Conservation (phyloP, 2,329 filamentous ascomycete species). For the Cercospora canescens region DNA sequence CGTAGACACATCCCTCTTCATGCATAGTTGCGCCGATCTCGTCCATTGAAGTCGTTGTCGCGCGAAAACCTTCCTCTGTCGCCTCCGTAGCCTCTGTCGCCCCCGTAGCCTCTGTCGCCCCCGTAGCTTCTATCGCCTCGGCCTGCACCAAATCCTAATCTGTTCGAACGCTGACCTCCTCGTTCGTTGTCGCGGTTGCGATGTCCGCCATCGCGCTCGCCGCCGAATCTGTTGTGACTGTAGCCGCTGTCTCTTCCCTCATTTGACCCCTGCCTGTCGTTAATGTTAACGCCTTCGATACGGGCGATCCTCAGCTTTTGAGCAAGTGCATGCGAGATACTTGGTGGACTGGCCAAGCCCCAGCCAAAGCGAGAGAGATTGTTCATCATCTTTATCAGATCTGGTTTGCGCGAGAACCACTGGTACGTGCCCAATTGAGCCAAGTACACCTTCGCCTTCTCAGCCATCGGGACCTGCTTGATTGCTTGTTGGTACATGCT, state of each 20-base stretch:
- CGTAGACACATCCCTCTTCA: not conserved
- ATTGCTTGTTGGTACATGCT: slow-evolving; percentile 44
- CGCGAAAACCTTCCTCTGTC: not conserved
- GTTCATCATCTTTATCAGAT: slow-evolving; percentile 55
- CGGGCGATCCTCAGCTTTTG: slow-evolving; percentile 30
- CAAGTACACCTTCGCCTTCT: slow-evolving; percentile 55
- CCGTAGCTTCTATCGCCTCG: not conserved
- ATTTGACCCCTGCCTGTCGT: not conserved
- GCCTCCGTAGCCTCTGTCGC: not conserved
- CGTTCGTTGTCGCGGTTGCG: not conserved
- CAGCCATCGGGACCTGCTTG: slow-evolving; percentile 41
- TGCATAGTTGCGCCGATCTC: not conserved
- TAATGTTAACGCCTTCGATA: slow-evolving; percentile 34
- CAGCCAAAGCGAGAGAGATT: slow-evolving; percentile 53
- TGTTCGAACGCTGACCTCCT: not conserved
- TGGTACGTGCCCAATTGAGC: slow-evolving; percentile 58
- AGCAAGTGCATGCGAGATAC: slow-evolving; percentile 33
- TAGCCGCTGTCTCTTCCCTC: slow-evolving; percentile 10
- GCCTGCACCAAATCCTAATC: not conserved
- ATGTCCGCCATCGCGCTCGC: slow-evolving; percentile 14
- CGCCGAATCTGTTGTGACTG: not conserved
- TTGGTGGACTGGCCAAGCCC: slow-evolving; percentile 54
- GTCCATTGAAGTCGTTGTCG: not conserved
- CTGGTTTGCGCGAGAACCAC: slow-evolving; percentile 39
- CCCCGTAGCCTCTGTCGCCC: not conserved